Evolutionary conservation across 73 alveolate species (phyloP).

Genomic region (Tetrahymena elliotti): DNA sequence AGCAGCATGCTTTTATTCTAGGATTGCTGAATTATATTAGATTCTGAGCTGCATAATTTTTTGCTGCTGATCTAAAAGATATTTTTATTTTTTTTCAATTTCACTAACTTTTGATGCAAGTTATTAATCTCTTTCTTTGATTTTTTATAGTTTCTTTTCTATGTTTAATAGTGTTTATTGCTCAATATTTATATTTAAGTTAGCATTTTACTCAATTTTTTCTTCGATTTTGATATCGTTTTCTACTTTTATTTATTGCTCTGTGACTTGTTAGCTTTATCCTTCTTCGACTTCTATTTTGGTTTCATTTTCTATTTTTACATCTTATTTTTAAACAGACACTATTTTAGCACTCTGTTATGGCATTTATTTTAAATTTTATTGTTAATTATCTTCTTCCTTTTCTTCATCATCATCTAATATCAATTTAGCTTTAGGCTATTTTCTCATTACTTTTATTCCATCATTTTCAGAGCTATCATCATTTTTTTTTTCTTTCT

Average conservation of each 20-base stretch:
- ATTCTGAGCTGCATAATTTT: neutral
- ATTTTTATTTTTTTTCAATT: neutral
- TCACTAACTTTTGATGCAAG: neutral
- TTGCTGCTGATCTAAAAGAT: neutral
- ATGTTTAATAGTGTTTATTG: neutral
- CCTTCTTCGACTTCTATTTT: neutral
- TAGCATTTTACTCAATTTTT: neutral
- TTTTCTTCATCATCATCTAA: neutral
- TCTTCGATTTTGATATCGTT: neutral
- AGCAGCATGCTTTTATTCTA: neutral
- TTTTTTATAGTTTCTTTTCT: neutral
- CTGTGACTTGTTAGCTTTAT: neutral
- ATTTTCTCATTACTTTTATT: neutral
- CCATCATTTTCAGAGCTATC: neutral
- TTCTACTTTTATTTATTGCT: neutral
- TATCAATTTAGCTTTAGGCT: neutral
- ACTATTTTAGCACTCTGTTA: neutral
- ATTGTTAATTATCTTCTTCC: neutral
- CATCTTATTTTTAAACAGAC: neutral
- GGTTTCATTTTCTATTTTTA: neutral
- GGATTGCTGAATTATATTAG: neutral
- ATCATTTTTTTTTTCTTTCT: neutral
- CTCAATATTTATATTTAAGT: neutral
- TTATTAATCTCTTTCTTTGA: neutral
- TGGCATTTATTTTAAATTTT: neutral